A percentile compares a stretch with the other conserved stretches of the same genome.
Evolutionary conservation across 306 rosid genomes (phyloP).

Genomic region (Cicer cuneatum): DNA sequence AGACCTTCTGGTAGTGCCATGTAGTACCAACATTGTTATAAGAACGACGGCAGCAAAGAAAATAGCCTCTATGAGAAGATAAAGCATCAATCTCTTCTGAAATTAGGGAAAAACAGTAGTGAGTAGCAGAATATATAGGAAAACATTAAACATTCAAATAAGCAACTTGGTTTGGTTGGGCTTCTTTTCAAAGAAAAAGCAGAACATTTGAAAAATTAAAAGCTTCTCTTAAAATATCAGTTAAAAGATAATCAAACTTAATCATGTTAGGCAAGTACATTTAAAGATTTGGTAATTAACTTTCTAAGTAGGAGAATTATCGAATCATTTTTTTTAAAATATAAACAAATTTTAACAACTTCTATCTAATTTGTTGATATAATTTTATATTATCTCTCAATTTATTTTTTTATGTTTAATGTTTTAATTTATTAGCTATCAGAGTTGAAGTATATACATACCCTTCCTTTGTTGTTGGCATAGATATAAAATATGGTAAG

Average conservation of each 20-base stretch:
- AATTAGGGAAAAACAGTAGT: conserved; percentile 6
- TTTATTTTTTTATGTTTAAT: no score
- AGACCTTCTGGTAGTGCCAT: conserved; percentile 52
- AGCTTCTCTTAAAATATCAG: no score
- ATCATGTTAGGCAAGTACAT: no score
- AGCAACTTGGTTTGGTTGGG: not conserved
- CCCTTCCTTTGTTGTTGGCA: conserved; percentile 58
- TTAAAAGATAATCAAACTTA: no score
- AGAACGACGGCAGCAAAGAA: conserved; percentile 50
- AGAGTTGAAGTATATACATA: conserved; percentile 11
- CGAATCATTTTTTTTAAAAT: no score
- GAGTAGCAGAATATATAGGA: not conserved
- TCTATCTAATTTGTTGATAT: no score
- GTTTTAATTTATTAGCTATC: no score
- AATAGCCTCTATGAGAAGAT: conserved; percentile 42
- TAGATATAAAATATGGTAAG: conserved; percentile 54
- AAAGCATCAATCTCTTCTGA: conserved; percentile 53
- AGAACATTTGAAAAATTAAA: no score
- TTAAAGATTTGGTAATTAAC: no score
- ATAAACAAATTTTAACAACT: no score
- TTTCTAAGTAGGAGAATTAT: no score
- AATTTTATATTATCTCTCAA: no score
- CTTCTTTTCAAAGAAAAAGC: not conserved
- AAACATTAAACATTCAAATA: not conserved
- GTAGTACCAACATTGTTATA: conserved; percentile 52